Evolutionary conservation across 192 early-diverging fungal genomes (phyloP).

Genomic region (Backusella mclennaniae): DNA sequence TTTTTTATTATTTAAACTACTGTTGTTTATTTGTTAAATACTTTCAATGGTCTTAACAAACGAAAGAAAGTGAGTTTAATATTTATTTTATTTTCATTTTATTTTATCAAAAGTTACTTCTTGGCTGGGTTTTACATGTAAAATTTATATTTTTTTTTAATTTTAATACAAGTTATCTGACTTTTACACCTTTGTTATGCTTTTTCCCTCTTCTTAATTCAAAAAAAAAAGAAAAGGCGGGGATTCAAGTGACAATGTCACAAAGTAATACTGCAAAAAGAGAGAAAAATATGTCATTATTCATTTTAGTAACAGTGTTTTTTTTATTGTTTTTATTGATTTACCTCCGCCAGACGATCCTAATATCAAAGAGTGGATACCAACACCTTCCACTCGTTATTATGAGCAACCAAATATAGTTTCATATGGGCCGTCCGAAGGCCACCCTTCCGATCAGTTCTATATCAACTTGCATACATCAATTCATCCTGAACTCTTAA

Average conservation of each 20-base stretch:
- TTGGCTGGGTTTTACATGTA: slow-evolving; percentile 4
- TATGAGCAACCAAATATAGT: slow-evolving; percentile 21
- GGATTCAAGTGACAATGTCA: slow-evolving; percentile 14
- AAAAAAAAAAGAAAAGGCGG: background rate
- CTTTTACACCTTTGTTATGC: slow-evolving; percentile 8
- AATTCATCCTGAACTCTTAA: slow-evolving; percentile 10
- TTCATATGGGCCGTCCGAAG: slow-evolving; percentile 8
- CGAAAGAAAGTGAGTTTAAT: slow-evolving; percentile 2
- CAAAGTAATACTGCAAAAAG: background rate
- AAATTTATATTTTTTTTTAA: background rate
- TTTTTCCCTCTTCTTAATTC: background rate
- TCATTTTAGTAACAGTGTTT: slow-evolving; percentile 7
- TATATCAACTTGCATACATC: slow-evolving; percentile 14
- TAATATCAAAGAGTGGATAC: slow-evolving; percentile 1
- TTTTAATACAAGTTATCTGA: slow-evolving; percentile 1
- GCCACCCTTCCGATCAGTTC: slow-evolving; percentile 7
- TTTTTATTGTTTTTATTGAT: background rate
- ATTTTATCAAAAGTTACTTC: background rate
- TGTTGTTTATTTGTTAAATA: slow-evolving; percentile 1
- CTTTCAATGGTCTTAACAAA: slow-evolving; percentile 2
- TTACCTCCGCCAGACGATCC: slow-evolving; percentile 20
- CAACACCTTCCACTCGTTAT: slow-evolving; percentile 8
- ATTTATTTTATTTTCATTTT: slow-evolving; percentile 1
- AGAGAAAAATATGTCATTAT: background rate
- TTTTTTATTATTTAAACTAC: background rate